Conservation (phyloP, 306 rosid species). For the Sicyos edulis region DNA sequence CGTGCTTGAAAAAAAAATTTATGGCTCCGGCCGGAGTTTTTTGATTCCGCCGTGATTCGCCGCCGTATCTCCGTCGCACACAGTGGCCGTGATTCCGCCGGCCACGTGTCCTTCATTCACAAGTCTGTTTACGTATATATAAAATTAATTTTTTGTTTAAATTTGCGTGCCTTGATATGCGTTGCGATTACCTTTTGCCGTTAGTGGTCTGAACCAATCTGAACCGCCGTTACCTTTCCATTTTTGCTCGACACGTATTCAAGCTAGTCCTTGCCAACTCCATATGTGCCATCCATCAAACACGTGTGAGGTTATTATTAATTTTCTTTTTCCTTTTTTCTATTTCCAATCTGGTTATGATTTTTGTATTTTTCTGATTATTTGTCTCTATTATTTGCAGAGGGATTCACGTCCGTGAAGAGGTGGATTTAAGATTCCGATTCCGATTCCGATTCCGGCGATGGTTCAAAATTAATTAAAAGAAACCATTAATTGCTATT, state of each 20-base stretch:
- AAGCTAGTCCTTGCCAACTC: neutral
- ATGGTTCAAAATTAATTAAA: neutral
- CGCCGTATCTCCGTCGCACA: neutral
- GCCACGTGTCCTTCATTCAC: conserved; percentile 10
- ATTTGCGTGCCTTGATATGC: conserved; percentile 3
- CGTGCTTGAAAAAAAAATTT: neutral
- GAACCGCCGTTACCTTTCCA: neutral
- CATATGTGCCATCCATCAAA: neutral
- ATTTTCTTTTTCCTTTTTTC: neutral
- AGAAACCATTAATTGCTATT: neutral
- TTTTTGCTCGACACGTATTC: conserved; percentile 6
- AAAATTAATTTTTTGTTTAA: neutral
- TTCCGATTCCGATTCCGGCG: neutral
- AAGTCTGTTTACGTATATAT: neutral
- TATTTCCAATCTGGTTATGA: neutral
- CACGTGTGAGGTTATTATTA: conserved; percentile 1
- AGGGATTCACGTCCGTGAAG: neutral
- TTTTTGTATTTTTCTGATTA: neutral
- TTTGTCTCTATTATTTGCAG: no score
- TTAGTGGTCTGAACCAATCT: neutral
- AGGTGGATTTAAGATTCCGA: neutral
- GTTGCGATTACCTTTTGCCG: neutral
- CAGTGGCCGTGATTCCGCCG: conserved; percentile 1
- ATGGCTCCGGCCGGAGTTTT: conserved; percentile 2
- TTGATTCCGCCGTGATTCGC: neutral